Conservation (phyloP, 768 basidiomycete species). For the Rhizopogon vesiculosus region DNA sequence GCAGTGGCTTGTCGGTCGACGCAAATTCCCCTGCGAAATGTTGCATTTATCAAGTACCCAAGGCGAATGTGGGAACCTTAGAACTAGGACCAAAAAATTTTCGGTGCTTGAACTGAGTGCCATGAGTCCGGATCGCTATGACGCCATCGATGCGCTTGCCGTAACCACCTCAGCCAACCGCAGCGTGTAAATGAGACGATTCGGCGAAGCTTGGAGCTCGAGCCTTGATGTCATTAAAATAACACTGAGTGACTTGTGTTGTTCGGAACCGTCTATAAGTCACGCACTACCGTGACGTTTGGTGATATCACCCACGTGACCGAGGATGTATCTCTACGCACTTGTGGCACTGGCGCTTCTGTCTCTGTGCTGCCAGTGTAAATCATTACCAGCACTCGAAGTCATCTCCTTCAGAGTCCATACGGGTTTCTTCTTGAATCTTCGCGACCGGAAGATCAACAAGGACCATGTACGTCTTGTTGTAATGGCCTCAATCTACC, state of each 20-base stretch:
- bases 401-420: not conserved
- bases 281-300: too few relatives aligned
- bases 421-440: not conserved
- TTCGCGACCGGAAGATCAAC: not conserved
- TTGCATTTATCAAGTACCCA: slow-evolving; percentile 93
- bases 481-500: not conserved
- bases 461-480: not conserved
- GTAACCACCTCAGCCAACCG: too few relatives aligned
- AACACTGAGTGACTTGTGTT: too few relatives aligned
- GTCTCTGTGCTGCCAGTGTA: not conserved
- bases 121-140: too few relatives aligned
- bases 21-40: slow-evolving; percentile 90
- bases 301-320: not conserved
- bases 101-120: slow-evolving; percentile 29
- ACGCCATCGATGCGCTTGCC: too few relatives aligned
- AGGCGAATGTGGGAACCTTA: slow-evolving; percentile 85
- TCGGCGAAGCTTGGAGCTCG: too few relatives aligned
- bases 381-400: not conserved
- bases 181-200: too few relatives aligned
- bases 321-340: not conserved
- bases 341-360: not conserved
- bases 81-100: slow-evolving; percentile 56
- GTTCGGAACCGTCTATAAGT: too few relatives aligned
- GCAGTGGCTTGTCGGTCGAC: slow-evolving; percentile 89
- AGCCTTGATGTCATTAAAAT: too few relatives aligned